Percentiles rank a stretch among this genome's conserved stretches.
phyloP scores from a whole-genome alignment of 208 protist genomes.

The Leishmania gerbilli region DNA sequence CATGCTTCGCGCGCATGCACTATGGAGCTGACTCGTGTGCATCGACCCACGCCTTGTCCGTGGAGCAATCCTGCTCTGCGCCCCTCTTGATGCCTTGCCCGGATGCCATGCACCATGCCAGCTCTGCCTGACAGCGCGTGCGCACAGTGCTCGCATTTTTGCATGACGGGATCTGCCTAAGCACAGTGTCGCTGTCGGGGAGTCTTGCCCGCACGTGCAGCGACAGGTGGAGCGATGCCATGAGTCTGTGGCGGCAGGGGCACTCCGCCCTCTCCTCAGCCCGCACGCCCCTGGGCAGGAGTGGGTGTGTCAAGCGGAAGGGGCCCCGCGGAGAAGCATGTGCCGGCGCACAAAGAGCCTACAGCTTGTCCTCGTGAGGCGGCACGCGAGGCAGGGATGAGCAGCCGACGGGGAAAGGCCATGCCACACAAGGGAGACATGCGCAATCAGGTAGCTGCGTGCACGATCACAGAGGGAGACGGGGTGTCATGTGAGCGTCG shows the following conservation, averaged over 20 bases:
- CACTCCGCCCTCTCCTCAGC: no score
- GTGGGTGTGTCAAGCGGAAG: neutral
- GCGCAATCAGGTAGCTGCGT: no score
- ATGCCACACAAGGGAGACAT: neutral
- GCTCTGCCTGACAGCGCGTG: neutral
- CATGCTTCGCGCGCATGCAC: neutral
- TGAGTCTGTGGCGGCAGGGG: no score
- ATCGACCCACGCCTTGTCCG: neutral
- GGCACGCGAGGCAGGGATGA: neutral
- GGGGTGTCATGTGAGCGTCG: no score
- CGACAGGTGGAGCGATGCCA: no score
- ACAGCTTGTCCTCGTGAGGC: no score
- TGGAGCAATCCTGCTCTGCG: neutral
- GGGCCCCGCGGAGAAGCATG: neutral
- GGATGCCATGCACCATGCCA: neutral
- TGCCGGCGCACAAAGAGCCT: neutral
- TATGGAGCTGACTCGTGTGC: neutral
- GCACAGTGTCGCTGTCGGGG: neutral
- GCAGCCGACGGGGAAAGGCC: neutral
- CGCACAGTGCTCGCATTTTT: no score
- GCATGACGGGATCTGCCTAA: no score
- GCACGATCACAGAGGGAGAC: no score
- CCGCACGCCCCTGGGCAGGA: no score
- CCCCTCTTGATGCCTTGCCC: neutral
- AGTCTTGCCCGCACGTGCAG: neutral